phyloP scores from a whole-genome alignment of 2,329 filamentous ascomycete species.

The Teratosphaeriaceae sp. region DNA sequence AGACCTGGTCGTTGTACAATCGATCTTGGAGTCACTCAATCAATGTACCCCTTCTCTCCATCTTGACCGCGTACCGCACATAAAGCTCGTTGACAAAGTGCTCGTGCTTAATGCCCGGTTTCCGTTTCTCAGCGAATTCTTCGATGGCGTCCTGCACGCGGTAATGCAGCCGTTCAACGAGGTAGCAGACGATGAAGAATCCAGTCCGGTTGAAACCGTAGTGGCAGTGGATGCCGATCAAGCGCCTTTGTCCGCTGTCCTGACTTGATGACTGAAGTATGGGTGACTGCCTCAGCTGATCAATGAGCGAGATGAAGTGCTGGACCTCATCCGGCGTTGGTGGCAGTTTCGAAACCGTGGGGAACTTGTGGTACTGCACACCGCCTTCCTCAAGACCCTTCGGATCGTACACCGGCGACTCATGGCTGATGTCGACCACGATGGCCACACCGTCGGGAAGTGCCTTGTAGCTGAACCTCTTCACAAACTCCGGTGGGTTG shows the following conservation, averaged over 20 bases:
- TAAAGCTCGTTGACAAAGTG: constrained; percentile 83
- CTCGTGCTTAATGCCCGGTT: constrained; percentile 80
- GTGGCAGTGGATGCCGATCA: constrained; percentile 83
- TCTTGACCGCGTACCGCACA: constrained; percentile 58
- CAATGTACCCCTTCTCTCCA: constrained; percentile 15
- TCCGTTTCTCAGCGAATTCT: constrained; percentile 63
- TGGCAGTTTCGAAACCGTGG: constrained; percentile 86
- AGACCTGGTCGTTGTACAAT: neutral
- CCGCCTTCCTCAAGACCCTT: constrained; percentile 38
- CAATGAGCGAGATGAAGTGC: constrained; percentile 54
- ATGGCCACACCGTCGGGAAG: constrained; percentile 45
- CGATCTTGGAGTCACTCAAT: neutral
- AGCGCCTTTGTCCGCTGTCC: constrained; percentile 14
- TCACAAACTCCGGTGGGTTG: constrained; percentile 65
- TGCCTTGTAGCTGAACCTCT: constrained; percentile 59
- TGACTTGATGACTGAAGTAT: constrained; percentile 32
- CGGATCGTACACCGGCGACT: constrained; percentile 83
- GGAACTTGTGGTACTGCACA: constrained; percentile 65
- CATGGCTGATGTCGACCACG: constrained; percentile 86
- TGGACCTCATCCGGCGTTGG: constrained; percentile 58
- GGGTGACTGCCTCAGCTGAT: constrained; percentile 32
- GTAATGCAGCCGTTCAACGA: constrained; percentile 74
- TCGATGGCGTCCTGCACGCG: constrained; percentile 70
- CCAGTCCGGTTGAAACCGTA: constrained; percentile 90
- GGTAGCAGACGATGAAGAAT: constrained; percentile 81